These are phyloP conservation scores for Chrysoporthe cubensis DNA, from an alignment of 2,329 filamentous ascomycete genomes.

Conservation along the genomic window DNA sequence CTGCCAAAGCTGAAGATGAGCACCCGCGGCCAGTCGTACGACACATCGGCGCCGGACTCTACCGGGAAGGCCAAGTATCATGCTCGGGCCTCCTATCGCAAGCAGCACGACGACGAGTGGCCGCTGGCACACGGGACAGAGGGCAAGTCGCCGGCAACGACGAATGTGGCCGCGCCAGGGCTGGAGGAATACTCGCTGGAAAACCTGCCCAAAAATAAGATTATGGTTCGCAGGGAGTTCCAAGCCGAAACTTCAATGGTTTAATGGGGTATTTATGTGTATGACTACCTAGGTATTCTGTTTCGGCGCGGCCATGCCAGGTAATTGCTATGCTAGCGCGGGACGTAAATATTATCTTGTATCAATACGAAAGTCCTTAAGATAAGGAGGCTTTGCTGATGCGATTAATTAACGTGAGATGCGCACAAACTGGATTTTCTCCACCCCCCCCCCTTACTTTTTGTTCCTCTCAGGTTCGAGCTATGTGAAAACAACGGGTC, in stretches of 20 bases:
- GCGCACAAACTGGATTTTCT: too few relatives aligned
- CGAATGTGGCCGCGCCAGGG: background rate
- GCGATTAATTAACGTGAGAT: too few relatives aligned
- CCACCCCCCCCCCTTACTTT: too few relatives aligned
- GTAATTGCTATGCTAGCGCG: background rate
- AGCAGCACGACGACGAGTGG: slow-evolving; percentile 11
- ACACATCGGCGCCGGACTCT: background rate
- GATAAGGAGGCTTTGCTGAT: too few relatives aligned
- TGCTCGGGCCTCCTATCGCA: background rate
- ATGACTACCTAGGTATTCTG: background rate
- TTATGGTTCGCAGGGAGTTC: slow-evolving; percentile 8
- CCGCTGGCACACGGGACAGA: background rate
- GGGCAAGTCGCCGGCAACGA: background rate
- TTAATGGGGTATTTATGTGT: background rate
- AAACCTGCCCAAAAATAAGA: background rate
- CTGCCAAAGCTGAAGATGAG: slow-evolving; percentile 6
- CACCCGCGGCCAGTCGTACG: background rate
- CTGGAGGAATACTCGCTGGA: background rate
- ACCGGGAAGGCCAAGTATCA: background rate
- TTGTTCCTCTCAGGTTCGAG: too few relatives aligned
- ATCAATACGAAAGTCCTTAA: too few relatives aligned
- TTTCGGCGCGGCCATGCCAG: background rate
- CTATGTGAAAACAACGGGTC: too few relatives aligned
- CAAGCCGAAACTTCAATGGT: slow-evolving; percentile 7
- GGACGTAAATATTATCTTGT: background rate